A percentile compares a stretch with the other conserved stretches of the same genome.
Evolutionary conservation across 352 stramenopile species (phyloP).

Genomic region (Phytophthora citricola): DNA sequence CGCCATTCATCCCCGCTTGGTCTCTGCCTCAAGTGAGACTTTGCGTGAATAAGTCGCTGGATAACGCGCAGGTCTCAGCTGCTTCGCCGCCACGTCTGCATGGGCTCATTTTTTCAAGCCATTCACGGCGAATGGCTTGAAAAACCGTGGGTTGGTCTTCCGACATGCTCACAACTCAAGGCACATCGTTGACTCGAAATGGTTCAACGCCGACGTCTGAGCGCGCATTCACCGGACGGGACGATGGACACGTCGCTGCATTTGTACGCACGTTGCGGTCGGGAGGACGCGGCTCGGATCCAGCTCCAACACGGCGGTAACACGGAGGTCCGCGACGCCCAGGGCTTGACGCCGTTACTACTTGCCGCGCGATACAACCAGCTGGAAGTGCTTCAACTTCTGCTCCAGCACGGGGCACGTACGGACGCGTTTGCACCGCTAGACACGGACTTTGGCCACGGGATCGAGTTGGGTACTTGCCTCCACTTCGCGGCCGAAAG

Average conservation of each 20-base stretch:
- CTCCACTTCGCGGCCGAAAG: slow-evolving; percentile 29
- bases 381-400: slow-evolving; percentile 39
- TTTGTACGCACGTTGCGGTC: slow-evolving; percentile 41
- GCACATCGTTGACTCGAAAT: background rate
- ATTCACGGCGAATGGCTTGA: background rate
- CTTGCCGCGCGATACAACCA: slow-evolving; percentile 41
- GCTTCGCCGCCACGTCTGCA: slow-evolving; percentile 2
- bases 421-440: slow-evolving; percentile 27
- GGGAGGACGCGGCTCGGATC: slow-evolving; percentile 25
- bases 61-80: slow-evolving; percentile 11
- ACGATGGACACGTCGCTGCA: slow-evolving; percentile 50
- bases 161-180: slow-evolving; percentile 10
- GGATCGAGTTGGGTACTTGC: slow-evolving; percentile 21
- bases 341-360: slow-evolving; percentile 44
- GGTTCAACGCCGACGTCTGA: slow-evolving; percentile 4
- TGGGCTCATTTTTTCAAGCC: slow-evolving; percentile 26
- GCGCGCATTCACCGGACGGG: slow-evolving; percentile 10
- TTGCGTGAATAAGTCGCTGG: slow-evolving; percentile 20
- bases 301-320: slow-evolving; percentile 42
- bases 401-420: slow-evolving; percentile 38
- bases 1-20: slow-evolving; percentile 10
- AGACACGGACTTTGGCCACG: slow-evolving; percentile 5
- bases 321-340: slow-evolving; percentile 34
- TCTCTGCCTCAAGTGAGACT: slow-evolving; percentile 24
- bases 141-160: slow-evolving; percentile 5